Evolutionary conservation across 495 filamentous ascomycete genomes (phyloP).

Genomic region (Bombardia bombarda): DNA sequence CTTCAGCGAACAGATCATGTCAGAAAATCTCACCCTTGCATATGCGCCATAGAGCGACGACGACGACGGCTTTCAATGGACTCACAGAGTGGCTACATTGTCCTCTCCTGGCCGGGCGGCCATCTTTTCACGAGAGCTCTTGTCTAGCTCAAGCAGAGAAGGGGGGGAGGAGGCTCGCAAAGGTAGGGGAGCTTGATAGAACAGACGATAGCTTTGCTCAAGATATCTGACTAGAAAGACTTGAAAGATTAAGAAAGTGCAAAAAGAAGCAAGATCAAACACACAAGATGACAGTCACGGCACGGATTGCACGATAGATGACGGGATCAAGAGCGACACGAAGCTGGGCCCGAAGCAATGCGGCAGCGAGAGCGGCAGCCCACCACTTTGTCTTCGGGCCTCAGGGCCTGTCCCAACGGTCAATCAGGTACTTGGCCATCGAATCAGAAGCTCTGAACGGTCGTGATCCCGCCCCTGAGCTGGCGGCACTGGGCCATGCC

Average conservation of each 20-base stretch:
- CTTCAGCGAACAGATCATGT: conserved; percentile 34
- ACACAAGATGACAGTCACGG: neutral
- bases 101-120: conserved; percentile 72
- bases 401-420: neutral
- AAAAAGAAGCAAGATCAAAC: neutral
- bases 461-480: conserved; percentile 9
- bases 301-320: neutral
- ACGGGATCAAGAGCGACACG: too few relatives aligned
- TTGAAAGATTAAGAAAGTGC: neutral
- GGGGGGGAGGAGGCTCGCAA: neutral
- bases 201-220: neutral
- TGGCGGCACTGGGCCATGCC: neutral
- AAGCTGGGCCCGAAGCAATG: neutral
- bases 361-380: neutral
- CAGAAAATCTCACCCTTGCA: conserved; percentile 1
- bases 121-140: conserved; percentile 42
- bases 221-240: neutral
- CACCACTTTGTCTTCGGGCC: conserved; percentile 6
- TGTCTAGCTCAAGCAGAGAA: too few relatives aligned
- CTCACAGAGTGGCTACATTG: conserved; percentile 71
- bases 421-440: too few relatives aligned
- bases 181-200: neutral
- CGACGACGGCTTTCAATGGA: conserved; percentile 6
- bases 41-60: neutral
- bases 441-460: conserved; percentile 9